Evolutionary conservation across 2,329 filamentous ascomycete genomes (phyloP).

Genomic region (Fusarium sp.): DNA sequence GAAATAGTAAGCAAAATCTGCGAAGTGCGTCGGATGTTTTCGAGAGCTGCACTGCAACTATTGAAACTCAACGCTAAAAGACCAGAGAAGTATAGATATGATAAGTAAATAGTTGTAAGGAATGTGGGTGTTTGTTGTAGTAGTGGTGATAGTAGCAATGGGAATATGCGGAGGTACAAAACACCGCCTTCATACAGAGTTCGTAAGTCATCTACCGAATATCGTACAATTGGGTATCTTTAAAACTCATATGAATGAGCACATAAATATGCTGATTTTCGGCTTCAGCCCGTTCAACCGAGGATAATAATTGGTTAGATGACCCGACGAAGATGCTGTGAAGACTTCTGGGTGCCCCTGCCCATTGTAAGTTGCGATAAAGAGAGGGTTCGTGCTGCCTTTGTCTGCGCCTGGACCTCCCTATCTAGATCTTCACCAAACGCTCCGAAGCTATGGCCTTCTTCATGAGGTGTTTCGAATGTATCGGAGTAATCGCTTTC

Average conservation of each 20-base stretch:
- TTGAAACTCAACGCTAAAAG: background rate
- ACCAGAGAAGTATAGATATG: slow-evolving; percentile 6
- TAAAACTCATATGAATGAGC: slow-evolving; percentile 3
- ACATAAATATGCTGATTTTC: background rate
- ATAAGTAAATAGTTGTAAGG: slow-evolving; percentile 30
- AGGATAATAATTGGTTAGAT: slow-evolving; percentile 34
- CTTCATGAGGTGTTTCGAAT: slow-evolving; percentile 66
- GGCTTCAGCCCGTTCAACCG: background rate
- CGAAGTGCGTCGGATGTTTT: background rate
- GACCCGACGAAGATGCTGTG: slow-evolving; percentile 44
- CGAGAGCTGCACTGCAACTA: slow-evolving; percentile 8
- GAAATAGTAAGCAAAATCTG: slow-evolving; percentile 2
- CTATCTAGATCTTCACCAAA: slow-evolving; percentile 60
- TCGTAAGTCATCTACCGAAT: slow-evolving; percentile 38
- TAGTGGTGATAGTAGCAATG: background rate
- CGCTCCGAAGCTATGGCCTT: slow-evolving; percentile 56
- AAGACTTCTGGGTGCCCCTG: slow-evolving; percentile 35
- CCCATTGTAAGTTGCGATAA: slow-evolving; percentile 70
- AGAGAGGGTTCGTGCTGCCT: slow-evolving; percentile 73
- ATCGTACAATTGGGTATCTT: slow-evolving; percentile 28
- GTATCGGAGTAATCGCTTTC: slow-evolving; percentile 61
- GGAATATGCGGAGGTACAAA: slow-evolving; percentile 12
- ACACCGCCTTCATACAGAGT: slow-evolving; percentile 26
- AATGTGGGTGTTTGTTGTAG: slow-evolving; percentile 21
- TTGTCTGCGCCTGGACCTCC: slow-evolving; percentile 58